phyloP scores from a whole-genome alignment of 2,329 filamentous ascomycete species.

The Clarireedia hainanense region DNA sequence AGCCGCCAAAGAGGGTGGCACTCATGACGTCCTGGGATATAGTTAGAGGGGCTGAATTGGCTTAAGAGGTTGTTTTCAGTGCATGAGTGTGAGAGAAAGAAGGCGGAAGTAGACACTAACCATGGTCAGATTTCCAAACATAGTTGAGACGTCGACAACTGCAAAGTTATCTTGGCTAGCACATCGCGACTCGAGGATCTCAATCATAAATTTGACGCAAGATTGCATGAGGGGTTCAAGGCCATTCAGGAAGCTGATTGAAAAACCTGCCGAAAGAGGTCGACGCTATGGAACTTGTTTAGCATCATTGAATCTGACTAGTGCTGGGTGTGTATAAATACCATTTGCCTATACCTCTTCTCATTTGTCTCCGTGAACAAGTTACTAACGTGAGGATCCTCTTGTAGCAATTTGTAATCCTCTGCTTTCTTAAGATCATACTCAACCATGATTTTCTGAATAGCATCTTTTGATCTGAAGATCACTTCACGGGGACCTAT shows the following conservation, averaged over 20 bases:
- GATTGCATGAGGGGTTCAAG: constrained; percentile 15
- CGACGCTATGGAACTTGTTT: constrained; percentile 9
- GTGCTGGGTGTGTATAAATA: neutral
- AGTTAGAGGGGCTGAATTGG: neutral
- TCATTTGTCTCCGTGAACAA: constrained; percentile 16
- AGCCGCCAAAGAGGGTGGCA: constrained; percentile 16
- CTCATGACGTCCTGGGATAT: constrained; percentile 15
- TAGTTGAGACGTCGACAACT: neutral
- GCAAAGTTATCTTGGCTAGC: neutral
- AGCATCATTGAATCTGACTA: neutral
- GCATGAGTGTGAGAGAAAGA: too few relatives aligned
- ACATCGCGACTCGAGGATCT: constrained; percentile 10
- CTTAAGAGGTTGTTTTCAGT: neutral
- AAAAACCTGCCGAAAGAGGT: constrained; percentile 15
- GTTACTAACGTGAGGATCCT: constrained; percentile 4
- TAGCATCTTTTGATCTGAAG: constrained; percentile 10
- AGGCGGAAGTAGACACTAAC: neutral
- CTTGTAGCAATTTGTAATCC: constrained; percentile 9
- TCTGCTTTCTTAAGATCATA: constrained; percentile 14
- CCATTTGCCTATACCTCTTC: constrained; percentile 15
- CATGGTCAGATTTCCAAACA: neutral
- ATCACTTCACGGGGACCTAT: constrained; percentile 14
- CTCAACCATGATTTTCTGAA: constrained; percentile 14
- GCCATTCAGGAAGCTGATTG: constrained; percentile 16
- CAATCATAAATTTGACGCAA: constrained; percentile 12